Percentiles rank a stretch among this genome's conserved stretches.
phyloP scores from a whole-genome alignment of 495 filamentous ascomycete species.

The Aspergillus affinis region DNA sequence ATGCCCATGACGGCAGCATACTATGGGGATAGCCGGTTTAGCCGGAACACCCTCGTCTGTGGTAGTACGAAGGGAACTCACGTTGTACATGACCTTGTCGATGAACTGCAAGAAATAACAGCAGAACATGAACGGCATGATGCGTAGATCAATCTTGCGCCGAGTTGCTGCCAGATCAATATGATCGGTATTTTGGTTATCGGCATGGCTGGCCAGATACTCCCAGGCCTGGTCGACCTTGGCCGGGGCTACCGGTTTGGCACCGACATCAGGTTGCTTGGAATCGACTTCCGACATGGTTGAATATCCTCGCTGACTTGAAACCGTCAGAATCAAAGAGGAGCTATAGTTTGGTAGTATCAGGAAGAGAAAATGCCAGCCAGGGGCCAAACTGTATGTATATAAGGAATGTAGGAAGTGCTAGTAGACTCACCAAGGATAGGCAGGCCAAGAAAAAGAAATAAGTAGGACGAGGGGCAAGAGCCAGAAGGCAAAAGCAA shows the following conservation, averaged over 20 bases:
- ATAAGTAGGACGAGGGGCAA: not conserved
- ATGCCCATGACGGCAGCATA: conserved; percentile 62
- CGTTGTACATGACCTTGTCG: conserved; percentile 65
- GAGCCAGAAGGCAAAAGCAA: not conserved
- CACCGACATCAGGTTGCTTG: not conserved
- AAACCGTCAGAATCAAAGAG: not conserved
- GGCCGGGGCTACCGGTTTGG: not conserved
- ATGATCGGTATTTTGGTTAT: not conserved
- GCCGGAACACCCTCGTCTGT: not conserved
- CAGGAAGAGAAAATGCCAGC: not conserved
- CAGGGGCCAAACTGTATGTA: not conserved
- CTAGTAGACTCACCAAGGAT: not conserved
- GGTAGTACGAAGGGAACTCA: conserved; percentile 26
- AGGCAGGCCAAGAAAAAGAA: not conserved
- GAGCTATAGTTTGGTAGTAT: not conserved
- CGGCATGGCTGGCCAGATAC: not conserved
- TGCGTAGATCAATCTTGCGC: conserved; percentile 45
- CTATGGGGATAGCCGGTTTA: conserved; percentile 36
- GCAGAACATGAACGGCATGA: conserved; percentile 59
- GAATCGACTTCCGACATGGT: not conserved
- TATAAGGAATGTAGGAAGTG: not conserved
- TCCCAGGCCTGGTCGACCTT: not conserved
- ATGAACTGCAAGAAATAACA: conserved; percentile 66
- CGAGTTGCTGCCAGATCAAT: not conserved
- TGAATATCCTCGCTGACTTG: not conserved